Conservation (phyloP, 2,329 filamentous ascomycete genomes). For the Venturiaceae sp. region DNA sequence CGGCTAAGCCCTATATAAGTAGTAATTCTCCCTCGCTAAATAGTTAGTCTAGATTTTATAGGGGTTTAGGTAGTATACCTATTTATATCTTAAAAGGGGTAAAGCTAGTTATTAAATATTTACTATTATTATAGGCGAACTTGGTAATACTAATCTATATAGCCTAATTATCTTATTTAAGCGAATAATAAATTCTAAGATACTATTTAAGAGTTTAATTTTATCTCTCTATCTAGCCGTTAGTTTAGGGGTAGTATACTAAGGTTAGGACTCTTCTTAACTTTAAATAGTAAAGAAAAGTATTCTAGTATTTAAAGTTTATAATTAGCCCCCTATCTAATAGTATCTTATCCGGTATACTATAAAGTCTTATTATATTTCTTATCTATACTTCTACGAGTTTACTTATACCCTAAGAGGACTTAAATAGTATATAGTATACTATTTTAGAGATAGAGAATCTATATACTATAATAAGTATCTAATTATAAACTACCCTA, state of each 20-base stretch:
- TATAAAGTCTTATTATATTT: background rate
- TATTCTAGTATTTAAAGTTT: background rate
- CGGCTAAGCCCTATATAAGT: background rate
- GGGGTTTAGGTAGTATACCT: background rate
- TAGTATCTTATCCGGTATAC: background rate
- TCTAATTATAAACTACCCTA: background rate
- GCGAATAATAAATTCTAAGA: background rate
- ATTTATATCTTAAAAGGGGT: background rate
- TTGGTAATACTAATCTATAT: background rate
- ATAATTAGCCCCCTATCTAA: background rate
- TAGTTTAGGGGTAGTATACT: background rate
- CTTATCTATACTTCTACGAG: background rate
- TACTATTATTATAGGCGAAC: background rate
- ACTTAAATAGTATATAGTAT: background rate
- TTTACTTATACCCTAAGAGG: background rate
- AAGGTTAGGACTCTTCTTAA: background rate
- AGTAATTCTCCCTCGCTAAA: background rate
- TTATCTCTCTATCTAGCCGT: background rate
- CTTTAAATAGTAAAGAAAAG: background rate
- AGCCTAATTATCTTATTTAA: background rate
- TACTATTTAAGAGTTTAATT: background rate
- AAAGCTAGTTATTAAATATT: background rate
- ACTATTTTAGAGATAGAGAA: constrained; percentile 4
- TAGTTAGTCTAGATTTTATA: background rate
- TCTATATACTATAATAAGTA: background rate